A percentile compares a stretch with the other conserved stretches of the same genome.
phyloP scores from a whole-genome alignment of 495 filamentous ascomycete species.

The Penicillium arizonense region DNA sequence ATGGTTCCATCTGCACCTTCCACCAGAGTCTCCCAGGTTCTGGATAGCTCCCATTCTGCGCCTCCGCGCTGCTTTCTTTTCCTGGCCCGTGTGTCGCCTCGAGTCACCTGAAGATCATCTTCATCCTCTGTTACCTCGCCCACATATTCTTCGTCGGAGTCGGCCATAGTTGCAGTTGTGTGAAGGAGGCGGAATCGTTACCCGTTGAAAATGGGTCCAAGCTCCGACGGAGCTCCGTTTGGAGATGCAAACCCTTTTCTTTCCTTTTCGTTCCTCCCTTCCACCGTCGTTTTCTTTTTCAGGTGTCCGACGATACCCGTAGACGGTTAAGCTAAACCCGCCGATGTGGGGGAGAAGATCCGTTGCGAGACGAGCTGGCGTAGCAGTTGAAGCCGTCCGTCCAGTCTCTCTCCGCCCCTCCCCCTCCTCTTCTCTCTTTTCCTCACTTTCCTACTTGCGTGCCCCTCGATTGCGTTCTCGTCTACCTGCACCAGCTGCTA shows the following conservation, averaged over 20 bases:
- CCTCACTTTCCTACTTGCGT: conserved; percentile 27
- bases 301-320: conserved; percentile 27
- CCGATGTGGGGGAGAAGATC: conserved; percentile 44
- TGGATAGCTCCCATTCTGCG: conserved; percentile 55
- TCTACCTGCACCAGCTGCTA: conserved; percentile 12
- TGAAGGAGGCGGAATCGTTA: neutral
- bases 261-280: neutral
- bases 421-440: conserved; percentile 25
- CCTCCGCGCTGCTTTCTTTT: conserved; percentile 56
- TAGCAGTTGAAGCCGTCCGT: conserved; percentile 20
- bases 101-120: conserved; percentile 61
- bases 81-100: conserved; percentile 37
- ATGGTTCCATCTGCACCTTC: conserved; percentile 77
- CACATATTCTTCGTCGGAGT: conserved; percentile 82
- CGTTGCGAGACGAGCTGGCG: conserved; percentile 32
- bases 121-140: conserved; percentile 80
- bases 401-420: conserved; percentile 28
- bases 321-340: conserved; percentile 10
- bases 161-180: conserved; percentile 32
- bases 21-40: conserved; percentile 63
- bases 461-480: conserved; percentile 21
- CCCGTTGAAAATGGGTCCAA: conserved; percentile 64
- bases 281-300: neutral
- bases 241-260: conserved; percentile 1
- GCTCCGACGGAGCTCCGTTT: conserved; percentile 37